Base-by-base conservation (phyloP, 441 rosid species). In the Populus hybrid region DNA sequence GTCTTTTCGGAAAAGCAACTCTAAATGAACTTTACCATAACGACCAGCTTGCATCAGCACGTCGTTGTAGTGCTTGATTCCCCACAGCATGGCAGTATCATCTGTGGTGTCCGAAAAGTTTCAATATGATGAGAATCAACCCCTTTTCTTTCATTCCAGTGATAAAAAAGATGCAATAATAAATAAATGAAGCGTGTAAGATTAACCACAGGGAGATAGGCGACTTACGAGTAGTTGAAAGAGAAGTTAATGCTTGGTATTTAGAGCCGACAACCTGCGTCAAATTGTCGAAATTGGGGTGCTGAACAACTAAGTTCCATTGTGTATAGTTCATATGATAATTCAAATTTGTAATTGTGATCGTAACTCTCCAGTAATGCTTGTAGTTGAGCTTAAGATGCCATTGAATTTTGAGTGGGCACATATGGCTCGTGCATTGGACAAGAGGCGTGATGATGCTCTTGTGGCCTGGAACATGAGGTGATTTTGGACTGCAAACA, bases 321-420 rank as follows among this genome's bases (percentile, higher is more conserved):
- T 88, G 92, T 1, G 92, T 72, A 80, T 92, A 91, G 82, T 94
- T 94, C 94, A 84, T 88, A 61, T 83, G 86, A 87, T 88, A 92
- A 82, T 94, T 94, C 80, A 92, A 94, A 82, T 94, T 94, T 29
- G 93, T 90, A 80, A 92, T 76, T 14, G 96, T 87, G 72, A 92
- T 26, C 83, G 90, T 94, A 63, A 87, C 96, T 73, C 97, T 86
- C 97, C 98, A 92, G 76, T 92, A 92, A 78, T 87, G 88, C 85
- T 82, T 84, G 90, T 89, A 92, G 86, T 89, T 94, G n/a, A 88
- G 86, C 76, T 94, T 91, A 0, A 94, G 88, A 83, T 92, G 98
- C 98, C 98, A 94, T 73, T 94, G 96, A 80, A 92, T 84, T 89
- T 94, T 76, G 74, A 91, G 74, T 5, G 98, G 98, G 83, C 98